Evolutionary conservation across 2,329 filamentous ascomycete genomes (phyloP).

Genomic region (Trichoderma sp.): DNA sequence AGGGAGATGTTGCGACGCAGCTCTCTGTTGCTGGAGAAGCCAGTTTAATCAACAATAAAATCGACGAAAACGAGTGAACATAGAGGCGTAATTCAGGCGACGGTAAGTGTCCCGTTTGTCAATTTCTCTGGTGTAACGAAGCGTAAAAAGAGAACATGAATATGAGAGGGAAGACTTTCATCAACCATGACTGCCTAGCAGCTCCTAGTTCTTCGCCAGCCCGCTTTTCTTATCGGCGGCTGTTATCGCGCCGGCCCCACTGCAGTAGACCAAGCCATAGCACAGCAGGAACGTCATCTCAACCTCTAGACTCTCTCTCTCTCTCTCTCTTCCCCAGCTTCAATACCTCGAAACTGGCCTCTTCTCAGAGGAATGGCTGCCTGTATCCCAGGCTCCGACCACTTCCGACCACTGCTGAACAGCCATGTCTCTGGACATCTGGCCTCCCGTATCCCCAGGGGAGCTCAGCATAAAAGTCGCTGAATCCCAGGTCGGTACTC

Average conservation of each 20-base stretch:
- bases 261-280: background rate
- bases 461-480: conserved; percentile 50
- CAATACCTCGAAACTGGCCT: conserved; percentile 4
- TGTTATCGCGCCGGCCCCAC: conserved; percentile 15
- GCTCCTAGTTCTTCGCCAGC: background rate
- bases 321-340: background rate
- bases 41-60: background rate
- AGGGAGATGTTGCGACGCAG: background rate
- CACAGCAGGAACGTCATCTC: conserved; percentile 1
- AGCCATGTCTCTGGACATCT: conserved; percentile 57
- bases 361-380: conserved; percentile 17
- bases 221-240: conserved; percentile 10
- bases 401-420: background rate
- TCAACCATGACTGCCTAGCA: conserved; percentile 21
- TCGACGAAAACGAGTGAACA: background rate
- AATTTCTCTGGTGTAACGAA: background rate
- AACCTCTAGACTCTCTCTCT: background rate
- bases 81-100: background rate
- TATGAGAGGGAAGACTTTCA: background rate
- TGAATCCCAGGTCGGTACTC: conserved; percentile 47
- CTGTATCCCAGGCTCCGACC: conserved; percentile 16
- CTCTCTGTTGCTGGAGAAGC: background rate
- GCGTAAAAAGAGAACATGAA: background rate
- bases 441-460: conserved; percentile 50
- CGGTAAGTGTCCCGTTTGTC: background rate